Conservation (phyloP, 768 basidiomycete species). For the Filobasidium wieringae region DNA sequence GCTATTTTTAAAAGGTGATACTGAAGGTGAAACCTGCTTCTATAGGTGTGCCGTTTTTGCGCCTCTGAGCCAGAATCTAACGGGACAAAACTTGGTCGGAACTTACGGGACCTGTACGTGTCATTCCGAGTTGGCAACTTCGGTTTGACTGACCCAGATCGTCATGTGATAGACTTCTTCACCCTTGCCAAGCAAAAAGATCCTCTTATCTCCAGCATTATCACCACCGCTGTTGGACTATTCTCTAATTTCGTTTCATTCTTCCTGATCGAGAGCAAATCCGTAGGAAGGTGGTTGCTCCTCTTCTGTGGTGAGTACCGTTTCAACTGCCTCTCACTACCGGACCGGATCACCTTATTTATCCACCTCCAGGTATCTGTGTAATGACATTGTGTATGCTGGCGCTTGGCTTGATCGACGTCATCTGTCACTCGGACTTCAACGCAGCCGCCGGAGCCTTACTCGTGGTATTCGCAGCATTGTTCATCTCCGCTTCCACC, state of each 20-base stretch:
- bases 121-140: neutral
- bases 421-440: slow-evolving; percentile 6
- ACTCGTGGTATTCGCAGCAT: slow-evolving; percentile 12
- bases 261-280: slow-evolving; percentile 13
- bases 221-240: slow-evolving; percentile 15
- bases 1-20: no score
- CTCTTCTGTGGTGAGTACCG: slow-evolving; percentile 10
- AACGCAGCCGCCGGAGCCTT: slow-evolving; percentile 3
- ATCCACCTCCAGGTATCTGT: neutral
- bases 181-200: slow-evolving; percentile 16
- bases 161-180: slow-evolving; percentile 11
- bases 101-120: slow-evolving; percentile 6
- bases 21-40: no score
- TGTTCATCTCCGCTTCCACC: slow-evolving; percentile 10
- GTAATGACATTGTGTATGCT: neutral
- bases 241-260: slow-evolving; percentile 8
- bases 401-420: slow-evolving; percentile 16
- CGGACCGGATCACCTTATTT: no score
- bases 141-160: neutral
- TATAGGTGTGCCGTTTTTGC: slow-evolving; percentile 20
- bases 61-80: slow-evolving; percentile 14
- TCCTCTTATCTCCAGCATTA: slow-evolving; percentile 15
- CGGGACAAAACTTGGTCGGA: slow-evolving; percentile 16
- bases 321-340: no score
- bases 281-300: slow-evolving; percentile 13